phyloP scores from a whole-genome alignment of 23 red algal species.

The Chondrus crispus region DNA sequence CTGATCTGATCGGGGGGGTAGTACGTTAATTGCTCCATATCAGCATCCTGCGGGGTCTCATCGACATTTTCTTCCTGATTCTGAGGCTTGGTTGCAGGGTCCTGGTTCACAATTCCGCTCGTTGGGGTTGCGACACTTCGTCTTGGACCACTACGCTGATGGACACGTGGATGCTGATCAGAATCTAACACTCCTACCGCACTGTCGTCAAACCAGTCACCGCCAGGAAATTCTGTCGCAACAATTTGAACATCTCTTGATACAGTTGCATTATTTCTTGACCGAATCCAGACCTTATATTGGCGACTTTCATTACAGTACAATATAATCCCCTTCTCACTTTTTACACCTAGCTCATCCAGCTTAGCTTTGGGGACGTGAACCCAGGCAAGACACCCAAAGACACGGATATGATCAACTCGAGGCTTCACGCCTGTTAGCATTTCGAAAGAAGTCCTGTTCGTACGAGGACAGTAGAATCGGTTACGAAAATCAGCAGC shows the following conservation, averaged over 20 bases:
- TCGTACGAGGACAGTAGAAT: not conserved
- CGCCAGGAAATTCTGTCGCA: not conserved
- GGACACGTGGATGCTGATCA: no score
- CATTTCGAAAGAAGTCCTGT: not conserved
- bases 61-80: no score
- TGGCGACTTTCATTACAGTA: not conserved
- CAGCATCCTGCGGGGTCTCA: no score
- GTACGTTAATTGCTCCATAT: no score
- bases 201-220: no score
- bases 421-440: not conserved
- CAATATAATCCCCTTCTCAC: not conserved
- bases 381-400: not conserved
- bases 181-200: no score
- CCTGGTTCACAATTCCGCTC: no score
- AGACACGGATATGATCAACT: not conserved
- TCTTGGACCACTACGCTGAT: no score
- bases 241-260: not conserved
- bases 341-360: not conserved
- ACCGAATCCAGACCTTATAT: not conserved
- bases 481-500: constrained; percentile 18
- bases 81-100: no score
- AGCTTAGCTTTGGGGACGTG: not conserved
- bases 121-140: no score
- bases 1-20: no score
- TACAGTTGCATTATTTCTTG: not conserved